A percentile compares a stretch with the other conserved stretches of the same genome.
Conservation (phyloP, 2,329 filamentous ascomycete species). For the Thelonectria olida region DNA sequence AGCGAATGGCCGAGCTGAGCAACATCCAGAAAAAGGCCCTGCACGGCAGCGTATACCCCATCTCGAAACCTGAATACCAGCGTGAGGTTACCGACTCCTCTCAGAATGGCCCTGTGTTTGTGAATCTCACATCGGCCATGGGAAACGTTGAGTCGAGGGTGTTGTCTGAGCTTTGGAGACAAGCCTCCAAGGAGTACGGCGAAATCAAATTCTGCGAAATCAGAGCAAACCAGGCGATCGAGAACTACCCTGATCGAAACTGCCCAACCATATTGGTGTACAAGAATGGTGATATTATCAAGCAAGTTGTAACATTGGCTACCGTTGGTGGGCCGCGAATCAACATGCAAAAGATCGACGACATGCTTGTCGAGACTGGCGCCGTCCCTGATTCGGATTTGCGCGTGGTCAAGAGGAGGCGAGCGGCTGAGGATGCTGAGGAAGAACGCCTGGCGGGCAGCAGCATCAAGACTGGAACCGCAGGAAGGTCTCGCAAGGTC, state of each 20-base stretch:
- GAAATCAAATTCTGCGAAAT: constrained; percentile 99
- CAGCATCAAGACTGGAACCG: constrained; percentile 61
- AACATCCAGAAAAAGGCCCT: constrained; percentile 78
- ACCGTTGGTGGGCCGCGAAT: constrained; percentile 79
- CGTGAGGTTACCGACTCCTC: constrained; percentile 93
- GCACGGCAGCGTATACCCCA: constrained; percentile 90
- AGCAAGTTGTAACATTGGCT: constrained; percentile 88
- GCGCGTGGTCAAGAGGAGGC: constrained; percentile 72
- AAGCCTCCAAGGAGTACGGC: constrained; percentile 84
- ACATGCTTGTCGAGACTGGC: constrained; percentile 82
- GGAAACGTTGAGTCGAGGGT: constrained; percentile 88
- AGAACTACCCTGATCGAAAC: constrained; percentile 94
- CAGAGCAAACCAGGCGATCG: constrained; percentile 89
- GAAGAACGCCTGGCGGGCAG: constrained; percentile 63
- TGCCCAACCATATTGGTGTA: constrained; percentile 95
- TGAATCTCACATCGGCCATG: constrained; percentile 82
- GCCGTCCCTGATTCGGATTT: constrained; percentile 82
- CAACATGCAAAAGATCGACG: constrained; percentile 79
- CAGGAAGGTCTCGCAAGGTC: constrained; percentile 52
- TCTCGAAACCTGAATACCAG: constrained; percentile 94
- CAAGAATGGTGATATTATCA: constrained; percentile 89
- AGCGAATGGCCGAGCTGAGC: constrained; percentile 85
- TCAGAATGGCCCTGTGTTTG: constrained; percentile 72
- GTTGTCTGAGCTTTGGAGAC: constrained; percentile 84
- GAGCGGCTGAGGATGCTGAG: constrained; percentile 67